Percentiles rank a stretch among this genome's conserved stretches.
These are phyloP conservation scores for Mycena polygramma DNA, from an alignment of 768 basidiomycete species.

Conservation along the genomic window DNA sequence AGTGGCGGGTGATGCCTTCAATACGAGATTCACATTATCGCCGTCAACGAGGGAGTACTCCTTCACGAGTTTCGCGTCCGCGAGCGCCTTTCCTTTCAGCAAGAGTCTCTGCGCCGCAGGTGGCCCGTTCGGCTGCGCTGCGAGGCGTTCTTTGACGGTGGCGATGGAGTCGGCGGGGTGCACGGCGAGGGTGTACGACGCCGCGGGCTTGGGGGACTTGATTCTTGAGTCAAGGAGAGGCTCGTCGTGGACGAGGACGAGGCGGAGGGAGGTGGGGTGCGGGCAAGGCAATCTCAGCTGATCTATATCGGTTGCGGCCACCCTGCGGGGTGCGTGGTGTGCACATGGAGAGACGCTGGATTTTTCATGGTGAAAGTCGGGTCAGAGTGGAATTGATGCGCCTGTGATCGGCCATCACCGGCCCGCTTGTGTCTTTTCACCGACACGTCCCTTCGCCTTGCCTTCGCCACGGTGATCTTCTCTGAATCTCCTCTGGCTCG, in stretches of 20 bases:
- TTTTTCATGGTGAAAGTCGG: no score
- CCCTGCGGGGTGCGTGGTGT: no score
- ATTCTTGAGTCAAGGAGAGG: conserved; percentile 73
- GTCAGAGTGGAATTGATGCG: no score
- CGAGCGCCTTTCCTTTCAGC: conserved; percentile 94
- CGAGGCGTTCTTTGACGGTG: conserved; percentile 83
- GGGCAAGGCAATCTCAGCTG: conserved; percentile 72
- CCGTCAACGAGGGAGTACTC: conserved; percentile 90
- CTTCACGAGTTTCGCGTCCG: conserved; percentile 88
- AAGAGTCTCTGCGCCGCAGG: conserved; percentile 88
- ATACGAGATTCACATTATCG: conserved; percentile 86
- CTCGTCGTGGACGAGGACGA: conserved; percentile 23
- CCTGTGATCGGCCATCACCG: no score
- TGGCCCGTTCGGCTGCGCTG: conserved; percentile 76
- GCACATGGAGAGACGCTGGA: no score
- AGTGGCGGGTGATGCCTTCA: conserved; percentile 72
- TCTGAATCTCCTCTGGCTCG: no score
- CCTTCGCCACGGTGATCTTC: no score
- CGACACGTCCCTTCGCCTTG: no score
- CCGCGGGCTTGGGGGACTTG: conserved; percentile 92
- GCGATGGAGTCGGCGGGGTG: conserved; percentile 87
- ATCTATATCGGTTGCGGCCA: conserved; percentile 15
- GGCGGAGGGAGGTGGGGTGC: conserved; percentile 50
- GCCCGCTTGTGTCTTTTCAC: no score
- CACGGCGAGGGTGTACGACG: conserved; percentile 78